phyloP scores from a whole-genome alignment of 1,139 yeast species.

The Zygosaccharomyces sapae region DNA sequence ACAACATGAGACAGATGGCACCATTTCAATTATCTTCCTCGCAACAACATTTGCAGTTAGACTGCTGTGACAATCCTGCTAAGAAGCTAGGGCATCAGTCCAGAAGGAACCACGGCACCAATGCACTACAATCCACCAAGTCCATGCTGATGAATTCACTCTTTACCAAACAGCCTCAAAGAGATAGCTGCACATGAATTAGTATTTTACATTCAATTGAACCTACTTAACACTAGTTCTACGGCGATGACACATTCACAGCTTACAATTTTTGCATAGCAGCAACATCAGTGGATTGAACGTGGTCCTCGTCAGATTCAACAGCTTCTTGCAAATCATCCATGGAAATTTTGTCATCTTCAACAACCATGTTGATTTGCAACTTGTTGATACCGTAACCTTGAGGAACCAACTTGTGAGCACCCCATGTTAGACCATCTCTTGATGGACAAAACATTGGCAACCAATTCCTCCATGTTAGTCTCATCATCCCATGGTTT shows the following conservation, averaged over 20 bases:
- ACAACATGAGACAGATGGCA: no score
- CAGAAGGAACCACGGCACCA: no score
- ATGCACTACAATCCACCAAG: no score
- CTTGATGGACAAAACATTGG: constrained; percentile 76
- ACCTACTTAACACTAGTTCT: constrained; percentile 3
- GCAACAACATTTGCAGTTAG: no score
- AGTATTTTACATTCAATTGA: constrained; percentile 5
- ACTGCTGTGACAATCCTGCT: no score
- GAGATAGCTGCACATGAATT: background rate
- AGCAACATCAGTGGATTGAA: constrained; percentile 96
- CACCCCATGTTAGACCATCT: constrained; percentile 99
- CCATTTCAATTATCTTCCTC: no score
- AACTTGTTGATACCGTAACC: constrained; percentile 99
- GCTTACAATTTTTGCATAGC: constrained; percentile 95
- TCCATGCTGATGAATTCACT: no score
- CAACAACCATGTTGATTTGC: constrained; percentile 97
- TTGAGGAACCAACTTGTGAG: constrained; percentile 89
- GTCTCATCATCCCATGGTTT: constrained; percentile 99
- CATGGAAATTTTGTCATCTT: constrained; percentile 91
- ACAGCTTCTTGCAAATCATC: constrained; percentile 80
- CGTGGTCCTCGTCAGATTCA: constrained; percentile 98
- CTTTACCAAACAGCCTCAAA: background rate
- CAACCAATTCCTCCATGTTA: constrained; percentile 81
- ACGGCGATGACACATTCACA: background rate
- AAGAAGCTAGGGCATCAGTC: no score